A percentile compares a stretch with the other conserved stretches of the same genome.
Conservation (phyloP, 768 basidiomycete genomes). For the Termitomyces sp. region DNA sequence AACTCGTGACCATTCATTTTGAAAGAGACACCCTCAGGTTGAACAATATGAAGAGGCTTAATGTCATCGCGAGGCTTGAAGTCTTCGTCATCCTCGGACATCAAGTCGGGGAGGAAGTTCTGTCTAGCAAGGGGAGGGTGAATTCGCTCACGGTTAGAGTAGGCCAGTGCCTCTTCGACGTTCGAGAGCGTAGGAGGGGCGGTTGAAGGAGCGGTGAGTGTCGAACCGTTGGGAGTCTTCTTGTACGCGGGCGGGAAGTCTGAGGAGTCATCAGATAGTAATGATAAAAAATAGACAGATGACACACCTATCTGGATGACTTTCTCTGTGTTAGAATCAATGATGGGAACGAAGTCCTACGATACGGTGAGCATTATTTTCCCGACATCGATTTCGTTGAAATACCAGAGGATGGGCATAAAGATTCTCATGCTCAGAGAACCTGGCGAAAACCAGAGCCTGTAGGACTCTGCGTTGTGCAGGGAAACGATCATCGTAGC, state of each 20-base stretch:
- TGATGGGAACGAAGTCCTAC: constrained; percentile 69
- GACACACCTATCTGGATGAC: constrained; percentile 64
- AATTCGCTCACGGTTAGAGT: constrained; percentile 63
- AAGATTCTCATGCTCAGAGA: constrained; percentile 74
- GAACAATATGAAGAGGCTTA: constrained; percentile 79
- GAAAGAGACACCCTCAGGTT: constrained; percentile 92
- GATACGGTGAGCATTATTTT: not conserved
- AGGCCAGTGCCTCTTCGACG: constrained; percentile 37
- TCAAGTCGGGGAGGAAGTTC: constrained; percentile 87
- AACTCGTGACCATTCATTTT: constrained; percentile 70
- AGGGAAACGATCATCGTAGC: constrained; percentile 85
- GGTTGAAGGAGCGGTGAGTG: constrained; percentile 35
- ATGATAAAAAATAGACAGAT: not conserved
- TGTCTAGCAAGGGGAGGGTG: constrained; percentile 61
- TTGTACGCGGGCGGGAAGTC: constrained; percentile 74
- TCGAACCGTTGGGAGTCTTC: constrained; percentile 35
- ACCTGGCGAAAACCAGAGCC: constrained; percentile 71
- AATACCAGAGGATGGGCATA: constrained; percentile 84
- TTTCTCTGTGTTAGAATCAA: constrained; percentile 68
- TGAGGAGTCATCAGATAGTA: constrained; percentile 11
- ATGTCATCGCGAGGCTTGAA: constrained; percentile 61
- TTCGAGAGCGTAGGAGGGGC: constrained; percentile 32
- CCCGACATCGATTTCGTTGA: constrained; percentile 7
- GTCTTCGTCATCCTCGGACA: constrained; percentile 47
- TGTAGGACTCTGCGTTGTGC: constrained; percentile 66